phyloP scores from a whole-genome alignment of 345 rosid genomes.

The Isatis tinctoria region DNA sequence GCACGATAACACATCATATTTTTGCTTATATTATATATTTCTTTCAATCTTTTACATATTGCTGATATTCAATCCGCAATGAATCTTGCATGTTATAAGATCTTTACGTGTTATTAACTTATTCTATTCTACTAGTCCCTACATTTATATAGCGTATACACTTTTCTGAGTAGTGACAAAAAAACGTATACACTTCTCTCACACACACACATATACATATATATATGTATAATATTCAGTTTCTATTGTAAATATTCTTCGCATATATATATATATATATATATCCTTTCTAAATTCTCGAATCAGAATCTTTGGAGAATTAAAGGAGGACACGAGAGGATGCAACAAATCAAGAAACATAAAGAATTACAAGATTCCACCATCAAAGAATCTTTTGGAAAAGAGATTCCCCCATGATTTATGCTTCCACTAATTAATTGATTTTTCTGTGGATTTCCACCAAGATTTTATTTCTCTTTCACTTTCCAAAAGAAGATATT shows the following conservation, averaged over 20 bases:
- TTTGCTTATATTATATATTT: not conserved
- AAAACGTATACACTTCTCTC: constrained; percentile 17
- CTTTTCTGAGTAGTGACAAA: constrained; percentile 10
- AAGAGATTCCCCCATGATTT: constrained; percentile 29
- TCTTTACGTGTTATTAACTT: constrained; percentile 23
- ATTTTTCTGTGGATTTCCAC: constrained; percentile 28
- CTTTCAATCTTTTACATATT: constrained; percentile 9
- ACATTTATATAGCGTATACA: constrained; percentile 16
- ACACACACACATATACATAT: not conserved
- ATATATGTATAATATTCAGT: too few relatives aligned
- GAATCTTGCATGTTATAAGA: constrained; percentile 29
- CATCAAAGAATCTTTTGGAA: constrained; percentile 20
- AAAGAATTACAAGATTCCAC: constrained; percentile 19
- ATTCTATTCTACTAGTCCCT: not conserved
- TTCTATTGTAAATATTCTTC: constrained; percentile 8
- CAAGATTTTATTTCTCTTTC: constrained; percentile 11
- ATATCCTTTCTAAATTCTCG: not conserved
- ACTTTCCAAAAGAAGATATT: constrained; percentile 3
- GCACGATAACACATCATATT: not conserved
- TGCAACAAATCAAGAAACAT: constrained; percentile 29
- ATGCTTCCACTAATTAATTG: constrained; percentile 30
- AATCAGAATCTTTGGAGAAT: constrained; percentile 4
- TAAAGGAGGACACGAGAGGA: constrained; percentile 24
- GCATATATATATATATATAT: not conserved
- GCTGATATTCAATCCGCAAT: constrained; percentile 7